Conservation (phyloP, 148 eudicot genomes). For the Pharnaceum exiguum region DNA sequence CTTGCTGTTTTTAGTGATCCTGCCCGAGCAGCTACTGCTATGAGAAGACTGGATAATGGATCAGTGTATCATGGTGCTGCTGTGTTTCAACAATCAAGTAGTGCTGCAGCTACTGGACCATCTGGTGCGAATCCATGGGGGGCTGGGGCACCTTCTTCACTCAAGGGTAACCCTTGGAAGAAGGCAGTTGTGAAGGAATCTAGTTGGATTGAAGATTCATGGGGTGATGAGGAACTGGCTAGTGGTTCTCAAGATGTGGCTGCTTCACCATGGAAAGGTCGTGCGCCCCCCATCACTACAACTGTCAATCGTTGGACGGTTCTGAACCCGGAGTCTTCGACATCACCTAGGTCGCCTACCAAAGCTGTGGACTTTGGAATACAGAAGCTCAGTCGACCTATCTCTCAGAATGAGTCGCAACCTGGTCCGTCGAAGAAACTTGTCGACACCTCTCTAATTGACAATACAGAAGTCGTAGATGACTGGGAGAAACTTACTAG, state of each 20-base stretch:
- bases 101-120: constrained; percentile 23
- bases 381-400: constrained; percentile 6
- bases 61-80: constrained; percentile 74
- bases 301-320: constrained; percentile 70
- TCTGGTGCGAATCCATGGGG: constrained; percentile 54
- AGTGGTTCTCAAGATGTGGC: constrained; percentile 21
- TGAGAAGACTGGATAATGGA: constrained; percentile 95
- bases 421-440: constrained; percentile 8
- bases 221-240: constrained; percentile 67
- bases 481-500: constrained; percentile 83
- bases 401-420: constrained; percentile 20
- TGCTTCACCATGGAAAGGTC: constrained; percentile 35
- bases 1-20: constrained; percentile 86
- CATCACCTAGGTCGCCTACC: constrained; percentile 24
- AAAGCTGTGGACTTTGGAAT: constrained; percentile 23
- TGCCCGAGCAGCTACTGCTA: constrained; percentile 87
- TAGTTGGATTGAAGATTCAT: constrained; percentile 50
- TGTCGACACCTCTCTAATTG: constrained; percentile 15
- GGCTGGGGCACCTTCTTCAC: constrained; percentile 16
- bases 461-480: constrained; percentile 51
- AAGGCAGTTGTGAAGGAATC: constrained; percentile 54
- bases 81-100: constrained; percentile 37
- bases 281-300: constrained; percentile 41
- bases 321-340: constrained; percentile 41
- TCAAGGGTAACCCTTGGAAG: constrained; percentile 66